These are phyloP conservation scores for Bipolaris oryzae DNA, from an alignment of 2,329 filamentous ascomycete genomes.

Conservation along the genomic window DNA sequence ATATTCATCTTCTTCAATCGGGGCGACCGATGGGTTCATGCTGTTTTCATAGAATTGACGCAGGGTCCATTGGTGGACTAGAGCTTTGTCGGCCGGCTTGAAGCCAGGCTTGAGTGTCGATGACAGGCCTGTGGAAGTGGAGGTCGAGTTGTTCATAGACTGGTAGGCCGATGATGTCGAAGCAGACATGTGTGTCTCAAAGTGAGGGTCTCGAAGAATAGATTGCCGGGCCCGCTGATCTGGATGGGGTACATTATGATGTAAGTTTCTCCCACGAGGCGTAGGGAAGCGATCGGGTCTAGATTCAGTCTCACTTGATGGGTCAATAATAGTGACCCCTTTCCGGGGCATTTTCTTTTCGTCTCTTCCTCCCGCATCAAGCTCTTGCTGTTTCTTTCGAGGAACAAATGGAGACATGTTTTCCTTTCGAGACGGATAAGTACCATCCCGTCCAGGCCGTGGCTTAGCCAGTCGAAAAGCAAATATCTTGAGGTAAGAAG, in stretches of 20 bases:
- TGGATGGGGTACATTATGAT: conserved; percentile 38
- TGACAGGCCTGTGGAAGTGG: conserved; percentile 35
- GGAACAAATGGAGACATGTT: conserved; percentile 89
- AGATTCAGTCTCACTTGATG: conserved; percentile 51
- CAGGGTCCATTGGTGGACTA: conserved; percentile 86
- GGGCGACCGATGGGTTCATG: conserved; percentile 80
- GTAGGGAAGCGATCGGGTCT: conserved; percentile 26
- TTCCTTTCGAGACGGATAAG: conserved; percentile 73
- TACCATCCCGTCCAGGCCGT: conserved; percentile 78
- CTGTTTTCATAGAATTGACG: conserved; percentile 84
- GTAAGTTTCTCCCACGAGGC: conserved; percentile 28
- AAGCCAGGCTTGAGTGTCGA: conserved; percentile 37
- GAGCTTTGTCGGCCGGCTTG: conserved; percentile 74
- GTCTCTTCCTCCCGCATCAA: conserved; percentile 62
- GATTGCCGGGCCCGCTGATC: conserved; percentile 48
- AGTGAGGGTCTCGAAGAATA: conserved; percentile 51
- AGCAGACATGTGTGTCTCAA: conserved; percentile 37
- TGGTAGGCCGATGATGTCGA: conserved; percentile 30
- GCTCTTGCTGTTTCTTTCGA: conserved; percentile 55
- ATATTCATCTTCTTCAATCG: conserved; percentile 83
- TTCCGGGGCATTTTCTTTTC: conserved; percentile 69
- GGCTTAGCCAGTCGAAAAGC: conserved; percentile 84
- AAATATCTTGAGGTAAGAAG: conserved; percentile 90
- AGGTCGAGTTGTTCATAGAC: conserved; percentile 36
- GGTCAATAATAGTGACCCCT: conserved; percentile 72